phyloP scores from a whole-genome alignment of 177 flowering plant species.

The Vitis hybrid region DNA sequence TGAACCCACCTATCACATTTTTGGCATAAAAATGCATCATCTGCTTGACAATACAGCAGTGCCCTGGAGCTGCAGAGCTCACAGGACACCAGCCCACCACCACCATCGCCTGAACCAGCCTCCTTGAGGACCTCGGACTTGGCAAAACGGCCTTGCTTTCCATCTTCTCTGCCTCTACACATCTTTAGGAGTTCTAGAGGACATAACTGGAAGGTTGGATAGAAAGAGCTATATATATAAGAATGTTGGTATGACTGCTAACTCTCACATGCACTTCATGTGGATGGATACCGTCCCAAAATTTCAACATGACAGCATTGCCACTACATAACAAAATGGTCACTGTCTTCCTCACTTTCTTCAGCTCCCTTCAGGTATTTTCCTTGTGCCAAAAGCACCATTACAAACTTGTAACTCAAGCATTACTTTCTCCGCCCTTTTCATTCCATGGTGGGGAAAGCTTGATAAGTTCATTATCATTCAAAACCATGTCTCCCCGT shows the following conservation, averaged over 20 bases:
- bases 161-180: constrained; percentile 45
- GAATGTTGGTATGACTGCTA: not conserved
- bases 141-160: constrained; percentile 8
- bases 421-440: too few species aligned
- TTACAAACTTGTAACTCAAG: too few species aligned
- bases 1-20: constrained; percentile 63
- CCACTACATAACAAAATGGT: constrained; percentile 17
- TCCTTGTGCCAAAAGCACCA: too few species aligned
- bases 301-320: constrained; percentile 17
- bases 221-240: constrained; percentile 15
- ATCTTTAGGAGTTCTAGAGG: constrained; percentile 21
- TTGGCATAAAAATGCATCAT: constrained; percentile 55
- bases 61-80: constrained; percentile 55
- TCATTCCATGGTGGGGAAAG: too few species aligned
- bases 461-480: too few species aligned
- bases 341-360: not conserved
- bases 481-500: too few species aligned
- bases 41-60: constrained; percentile 54
- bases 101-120: not conserved
- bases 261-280: constrained; percentile 8
- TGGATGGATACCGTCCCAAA: not conserved
- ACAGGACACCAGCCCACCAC: constrained; percentile 18
- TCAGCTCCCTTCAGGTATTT: too few species aligned
- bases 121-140: not conserved
- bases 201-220: constrained; percentile 2